Evolutionary conservation across 192 early-diverging fungal species (phyloP).

Genomic region (Jimgerdemannia flammicorona): DNA sequence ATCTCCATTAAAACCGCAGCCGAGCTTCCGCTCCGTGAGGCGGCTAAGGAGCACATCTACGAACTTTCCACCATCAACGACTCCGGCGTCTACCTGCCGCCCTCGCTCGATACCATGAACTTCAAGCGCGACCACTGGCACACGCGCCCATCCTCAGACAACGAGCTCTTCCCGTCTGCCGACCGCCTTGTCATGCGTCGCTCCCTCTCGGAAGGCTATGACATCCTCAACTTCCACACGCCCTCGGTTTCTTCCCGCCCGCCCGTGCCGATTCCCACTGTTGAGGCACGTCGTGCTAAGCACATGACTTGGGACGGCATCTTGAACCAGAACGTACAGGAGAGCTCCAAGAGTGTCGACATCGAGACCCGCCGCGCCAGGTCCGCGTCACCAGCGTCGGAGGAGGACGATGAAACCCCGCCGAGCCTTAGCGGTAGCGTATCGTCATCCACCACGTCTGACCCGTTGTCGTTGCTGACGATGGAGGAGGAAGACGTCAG

Average conservation of each 20-base stretch:
- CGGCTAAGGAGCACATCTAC: slow-evolving; percentile 17
- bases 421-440: not conserved
- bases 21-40: not conserved
- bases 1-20: not conserved
- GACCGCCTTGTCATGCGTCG: not conserved
- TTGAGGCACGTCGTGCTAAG: not conserved
- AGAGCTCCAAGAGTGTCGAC: not conserved
- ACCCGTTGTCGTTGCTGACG: not conserved
- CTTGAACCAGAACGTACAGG: not conserved
- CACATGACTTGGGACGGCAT: not conserved
- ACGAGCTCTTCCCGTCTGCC: not conserved
- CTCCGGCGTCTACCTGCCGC: slow-evolving; percentile 28
- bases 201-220: not conserved
- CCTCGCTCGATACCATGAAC: slow-evolving; percentile 12
- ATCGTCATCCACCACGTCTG: not conserved
- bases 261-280: not conserved
- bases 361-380: not conserved
- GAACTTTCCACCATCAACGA: slow-evolving; percentile 27
- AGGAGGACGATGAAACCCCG: not conserved
- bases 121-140: not conserved
- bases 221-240: not conserved
- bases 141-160: not conserved
- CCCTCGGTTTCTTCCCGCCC: not conserved
- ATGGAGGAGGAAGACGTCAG: not conserved
- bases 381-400: not conserved